These are phyloP conservation scores for Cylindrotheca closterium DNA, from an alignment of 108 stramenopile genomes.

Conservation along the genomic window DNA sequence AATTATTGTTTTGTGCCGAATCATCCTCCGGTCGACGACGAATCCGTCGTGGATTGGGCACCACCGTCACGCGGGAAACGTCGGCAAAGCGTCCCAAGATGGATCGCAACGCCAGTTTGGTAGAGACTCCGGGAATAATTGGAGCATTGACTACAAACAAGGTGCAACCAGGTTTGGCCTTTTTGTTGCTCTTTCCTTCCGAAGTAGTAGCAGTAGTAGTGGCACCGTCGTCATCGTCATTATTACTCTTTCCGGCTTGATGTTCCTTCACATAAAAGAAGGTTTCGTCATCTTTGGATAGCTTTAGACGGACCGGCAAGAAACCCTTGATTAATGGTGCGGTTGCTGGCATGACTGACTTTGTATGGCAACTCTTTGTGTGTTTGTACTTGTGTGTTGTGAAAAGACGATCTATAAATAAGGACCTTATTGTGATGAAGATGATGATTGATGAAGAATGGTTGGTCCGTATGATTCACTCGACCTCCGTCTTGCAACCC, in stretches of 20 bases:
- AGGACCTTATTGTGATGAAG: too few relatives aligned
- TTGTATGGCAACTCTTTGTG: too few relatives aligned
- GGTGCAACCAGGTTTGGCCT: slow-evolving; percentile 23
- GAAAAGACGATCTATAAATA: too few relatives aligned
- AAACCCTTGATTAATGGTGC: slow-evolving; percentile 75
- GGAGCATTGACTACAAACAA: slow-evolving; percentile 88
- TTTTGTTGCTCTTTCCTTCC: slow-evolving; percentile 15
- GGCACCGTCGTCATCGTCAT: slow-evolving; percentile 4
- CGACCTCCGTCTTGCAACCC: too few relatives aligned
- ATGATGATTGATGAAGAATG: too few relatives aligned
- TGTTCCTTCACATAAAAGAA: slow-evolving; percentile 77
- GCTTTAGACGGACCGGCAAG: slow-evolving; percentile 68
- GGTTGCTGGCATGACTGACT: not conserved
- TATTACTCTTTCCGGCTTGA: slow-evolving; percentile 36
- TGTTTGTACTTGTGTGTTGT: too few relatives aligned
- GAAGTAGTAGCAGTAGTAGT: too few relatives aligned
- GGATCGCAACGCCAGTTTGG: slow-evolving; percentile 52
- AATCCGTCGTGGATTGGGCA: slow-evolving; percentile 55
- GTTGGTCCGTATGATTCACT: too few relatives aligned
- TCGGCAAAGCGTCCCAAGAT: slow-evolving; percentile 76
- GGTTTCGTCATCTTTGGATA: slow-evolving; percentile 54
- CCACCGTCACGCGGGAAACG: slow-evolving; percentile 67
- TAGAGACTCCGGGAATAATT: slow-evolving; percentile 62
- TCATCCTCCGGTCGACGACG: not conserved
- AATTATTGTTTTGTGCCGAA: not conserved